These are phyloP conservation scores for Eucalyptus curtisii DNA, from an alignment of 345 rosid species.

Conservation along the genomic window DNA sequence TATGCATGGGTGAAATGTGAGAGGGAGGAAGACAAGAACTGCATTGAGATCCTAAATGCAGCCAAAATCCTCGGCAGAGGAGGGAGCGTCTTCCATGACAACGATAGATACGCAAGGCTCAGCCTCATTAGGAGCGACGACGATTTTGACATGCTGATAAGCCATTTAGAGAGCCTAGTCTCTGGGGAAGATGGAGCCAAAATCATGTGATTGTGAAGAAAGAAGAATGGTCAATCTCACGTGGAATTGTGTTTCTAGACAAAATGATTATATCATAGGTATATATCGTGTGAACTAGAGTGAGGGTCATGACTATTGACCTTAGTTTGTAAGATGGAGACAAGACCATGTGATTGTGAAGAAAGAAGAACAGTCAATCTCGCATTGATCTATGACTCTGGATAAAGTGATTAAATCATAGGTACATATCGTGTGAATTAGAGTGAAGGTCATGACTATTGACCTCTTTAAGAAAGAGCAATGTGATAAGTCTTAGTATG, in stretches of 20 bases:
- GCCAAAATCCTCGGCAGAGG: slow-evolving; percentile 30
- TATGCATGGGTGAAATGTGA: slow-evolving; percentile 68
- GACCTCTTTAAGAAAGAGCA: background rate
- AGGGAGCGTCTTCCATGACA: slow-evolving; percentile 22
- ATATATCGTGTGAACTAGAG: background rate
- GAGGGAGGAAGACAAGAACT: slow-evolving; percentile 30
- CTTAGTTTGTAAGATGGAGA: background rate
- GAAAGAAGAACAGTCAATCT: too few relatives aligned
- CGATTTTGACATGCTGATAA: slow-evolving; percentile 30
- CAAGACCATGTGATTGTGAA: too few relatives aligned
- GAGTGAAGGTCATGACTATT: background rate
- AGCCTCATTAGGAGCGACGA: slow-evolving; percentile 45
- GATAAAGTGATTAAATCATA: background rate
- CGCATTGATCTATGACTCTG: accelerated
- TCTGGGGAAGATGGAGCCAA: background rate
- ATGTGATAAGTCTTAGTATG: background rate
- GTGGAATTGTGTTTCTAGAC: accelerated
- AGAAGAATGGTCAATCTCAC: too few relatives aligned
- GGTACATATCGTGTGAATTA: background rate
- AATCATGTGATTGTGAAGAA: background rate
- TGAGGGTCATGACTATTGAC: background rate
- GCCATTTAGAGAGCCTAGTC: slow-evolving; percentile 11
- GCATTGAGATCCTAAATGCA: background rate
- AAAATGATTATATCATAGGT: background rate
- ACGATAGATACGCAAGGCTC: slow-evolving; percentile 23